Evolutionary conservation across 1,139 yeast genomes (phyloP), one percentile per base, ranked within the genome.

Genomic region (Groenewaldozyma auringiensis): DNA sequence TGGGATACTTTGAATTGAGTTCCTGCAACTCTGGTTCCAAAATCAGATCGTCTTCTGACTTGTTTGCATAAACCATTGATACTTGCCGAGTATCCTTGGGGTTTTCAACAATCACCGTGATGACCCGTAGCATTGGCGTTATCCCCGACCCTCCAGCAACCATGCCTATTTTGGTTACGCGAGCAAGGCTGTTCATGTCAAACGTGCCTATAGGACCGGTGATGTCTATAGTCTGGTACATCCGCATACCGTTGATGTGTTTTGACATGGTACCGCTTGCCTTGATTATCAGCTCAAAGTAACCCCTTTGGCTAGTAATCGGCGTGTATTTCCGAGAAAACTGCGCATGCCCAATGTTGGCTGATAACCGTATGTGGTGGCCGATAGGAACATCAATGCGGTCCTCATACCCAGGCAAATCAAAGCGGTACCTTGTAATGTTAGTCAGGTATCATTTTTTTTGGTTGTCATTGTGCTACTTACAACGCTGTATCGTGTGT

Each of bases 101-200:
- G 60, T 84, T 79, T 71, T 32, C 17, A 57, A 84, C 78, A 54
- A 88, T 80, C 42, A 86, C 85, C 57, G 81, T 79, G 54, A 88
- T 76, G 60, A 88, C 81, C 71, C 87, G 96, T 65, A 81, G 83
- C 79, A 88, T 84, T 56, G 96, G 96, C 33, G 96, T 81, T 57
- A 88, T 83, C 54, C 95, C 96, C 40, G 95, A 82, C 59, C 97
- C 97, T 55, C 95, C 95, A 38, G 95, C 95, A 57, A 89, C 79
- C 86, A 89, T 86, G 47, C 83, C 83, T 56, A 85, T 75, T 46
- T 77, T 72, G 50, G 75, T 71, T 54, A 76, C 80, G 78, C 82
- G 81, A 67, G 86, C 86, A 55, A 35, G 13, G n/a, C 95, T 87
- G 47, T 78, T 71, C 68, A 88, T 87, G 50, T 78, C 75, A 72